phyloP scores from a whole-genome alignment of 768 basidiomycete species.

The Hemileccinum impolitum region DNA sequence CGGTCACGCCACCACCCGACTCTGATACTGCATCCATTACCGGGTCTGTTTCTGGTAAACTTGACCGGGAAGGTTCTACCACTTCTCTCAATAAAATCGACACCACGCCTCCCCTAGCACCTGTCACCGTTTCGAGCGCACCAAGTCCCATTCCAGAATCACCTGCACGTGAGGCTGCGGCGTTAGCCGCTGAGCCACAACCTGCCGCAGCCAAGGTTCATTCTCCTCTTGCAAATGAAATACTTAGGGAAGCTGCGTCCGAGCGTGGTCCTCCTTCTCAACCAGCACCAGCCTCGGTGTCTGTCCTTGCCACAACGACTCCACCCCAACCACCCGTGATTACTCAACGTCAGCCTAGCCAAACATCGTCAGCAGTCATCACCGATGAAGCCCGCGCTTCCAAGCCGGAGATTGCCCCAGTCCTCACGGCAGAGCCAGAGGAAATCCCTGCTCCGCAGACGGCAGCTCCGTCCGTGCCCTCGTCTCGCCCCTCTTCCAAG shows the following conservation, averaged over 20 bases:
- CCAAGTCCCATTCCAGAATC: slow-evolving; percentile 73
- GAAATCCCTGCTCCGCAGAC: slow-evolving; percentile 17
- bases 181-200: slow-evolving; percentile 30
- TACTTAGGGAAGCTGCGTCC: slow-evolving; percentile 16
- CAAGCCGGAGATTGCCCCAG: slow-evolving; percentile 39
- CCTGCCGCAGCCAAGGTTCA: slow-evolving; percentile 30
- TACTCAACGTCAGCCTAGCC: background rate
- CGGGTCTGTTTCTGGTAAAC: slow-evolving; percentile 27
- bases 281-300: slow-evolving; percentile 17
- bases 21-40: slow-evolving; percentile 25
- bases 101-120: slow-evolving; percentile 27
- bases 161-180: slow-evolving; percentile 55
- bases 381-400: slow-evolving; percentile 18
- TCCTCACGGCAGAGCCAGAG: slow-evolving; percentile 52
- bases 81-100: slow-evolving; percentile 34
- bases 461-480: slow-evolving; percentile 5
- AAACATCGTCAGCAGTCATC: slow-evolving; percentile 7
- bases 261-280: slow-evolving; percentile 11
- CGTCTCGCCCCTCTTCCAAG: slow-evolving; percentile 18
- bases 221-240: slow-evolving; percentile 41
- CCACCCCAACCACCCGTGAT: slow-evolving; percentile 12
- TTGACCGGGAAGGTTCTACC: slow-evolving; percentile 29
- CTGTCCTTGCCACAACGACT: slow-evolving; percentile 10
- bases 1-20: slow-evolving; percentile 25
- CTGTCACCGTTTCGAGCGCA: slow-evolving; percentile 20